Evolutionary conservation across 2,329 filamentous ascomycete species (phyloP), one percentile per base, ranked within the genome.

Genomic region (Aspergillus bombycis): DNA sequence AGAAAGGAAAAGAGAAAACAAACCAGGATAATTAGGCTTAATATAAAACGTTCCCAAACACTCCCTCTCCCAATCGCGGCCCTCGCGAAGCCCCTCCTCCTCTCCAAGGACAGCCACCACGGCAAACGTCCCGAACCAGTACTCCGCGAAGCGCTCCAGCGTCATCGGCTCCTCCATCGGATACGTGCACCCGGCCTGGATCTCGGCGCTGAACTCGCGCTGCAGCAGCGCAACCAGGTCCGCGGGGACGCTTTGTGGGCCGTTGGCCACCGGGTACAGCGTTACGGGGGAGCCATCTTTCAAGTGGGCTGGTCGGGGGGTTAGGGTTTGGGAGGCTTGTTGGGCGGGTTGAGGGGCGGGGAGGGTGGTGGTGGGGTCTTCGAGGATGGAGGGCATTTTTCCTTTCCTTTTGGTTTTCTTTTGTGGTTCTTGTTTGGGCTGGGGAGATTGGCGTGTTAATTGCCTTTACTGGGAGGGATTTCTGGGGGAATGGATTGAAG

Each of bases 1-100:
- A 62, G 48, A n/a, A 46, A 43, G 28, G 41, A 46, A 6, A 56
- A 19, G 11, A 34, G 21, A 45, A 32, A 14, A 71, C 67, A 58
- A 62, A 78, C 77, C 77, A 19, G 77, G 77, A 74, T 79, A 79
- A 71, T 79, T 79, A 34, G 77, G 77, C 68, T 79, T 79, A 34
- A 77, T 67, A 75, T 79, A 79, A 67, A 79, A 79, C 50, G 77
- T 79, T 30, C 77, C 77, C 67, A 79, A 43, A 63, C 77, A 79
- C 45, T 70, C 70, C 61, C 61, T 72, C 62, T 72, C 71, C 77
- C 77, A 79, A 46, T 78, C 68, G 57, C 73, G 66, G 0, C 67
- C 75, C 34, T 74, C 69, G 19, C 58, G 57, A 55, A 74, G 28
- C 1, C 63, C 67, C 32, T 67, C 56, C 9, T 54, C 57, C 12